Percentiles rank a stretch among this genome's conserved stretches.
Conservation (phyloP, 805 yeast genomes). For the Candida chauliodis region DNA sequence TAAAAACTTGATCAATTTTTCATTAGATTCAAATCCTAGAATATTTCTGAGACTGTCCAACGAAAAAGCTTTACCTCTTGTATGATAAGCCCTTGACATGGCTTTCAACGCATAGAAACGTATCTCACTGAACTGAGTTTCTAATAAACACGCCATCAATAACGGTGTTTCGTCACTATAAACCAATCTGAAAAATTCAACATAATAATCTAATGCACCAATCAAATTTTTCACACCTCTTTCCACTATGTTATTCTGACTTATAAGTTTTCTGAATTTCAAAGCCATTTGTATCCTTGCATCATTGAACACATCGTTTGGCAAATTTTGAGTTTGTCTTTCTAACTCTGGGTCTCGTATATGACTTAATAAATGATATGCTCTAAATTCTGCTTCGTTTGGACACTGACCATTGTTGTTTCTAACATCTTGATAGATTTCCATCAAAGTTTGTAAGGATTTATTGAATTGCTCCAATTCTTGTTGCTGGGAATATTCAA, state of each 20-base stretch:
- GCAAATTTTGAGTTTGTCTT: constrained; percentile 66
- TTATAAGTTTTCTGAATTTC: constrained; percentile 60
- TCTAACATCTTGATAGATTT: constrained; percentile 79
- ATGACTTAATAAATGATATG: constrained; percentile 78
- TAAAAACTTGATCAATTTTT: constrained; percentile 55
- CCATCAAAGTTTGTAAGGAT: constrained; percentile 81
- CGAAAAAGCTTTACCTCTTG: constrained; percentile 65
- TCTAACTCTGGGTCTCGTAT: constrained; percentile 83
- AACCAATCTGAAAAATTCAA: constrained; percentile 57
- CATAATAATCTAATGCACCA: constrained; percentile 59
- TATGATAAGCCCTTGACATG: constrained; percentile 63
- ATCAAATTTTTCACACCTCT: constrained; percentile 47
- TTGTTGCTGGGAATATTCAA: constrained; percentile 88
- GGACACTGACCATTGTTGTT: constrained; percentile 65
- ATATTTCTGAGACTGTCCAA: constrained; percentile 42
- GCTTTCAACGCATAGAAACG: constrained; percentile 70
- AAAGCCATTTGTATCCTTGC: constrained; percentile 66
- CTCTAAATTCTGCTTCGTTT: constrained; percentile 90
- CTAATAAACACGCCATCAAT: constrained; percentile 68
- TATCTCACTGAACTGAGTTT: constrained; percentile 75
- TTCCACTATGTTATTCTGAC: constrained; percentile 58
- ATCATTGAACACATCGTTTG: constrained; percentile 51
- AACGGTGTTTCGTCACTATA: constrained; percentile 54
- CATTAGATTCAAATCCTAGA: constrained; percentile 65
- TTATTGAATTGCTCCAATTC: constrained; percentile 93